These are phyloP conservation scores for Fusarium piperis DNA, from an alignment of 2,329 filamentous ascomycete species.

Conservation along the genomic window DNA sequence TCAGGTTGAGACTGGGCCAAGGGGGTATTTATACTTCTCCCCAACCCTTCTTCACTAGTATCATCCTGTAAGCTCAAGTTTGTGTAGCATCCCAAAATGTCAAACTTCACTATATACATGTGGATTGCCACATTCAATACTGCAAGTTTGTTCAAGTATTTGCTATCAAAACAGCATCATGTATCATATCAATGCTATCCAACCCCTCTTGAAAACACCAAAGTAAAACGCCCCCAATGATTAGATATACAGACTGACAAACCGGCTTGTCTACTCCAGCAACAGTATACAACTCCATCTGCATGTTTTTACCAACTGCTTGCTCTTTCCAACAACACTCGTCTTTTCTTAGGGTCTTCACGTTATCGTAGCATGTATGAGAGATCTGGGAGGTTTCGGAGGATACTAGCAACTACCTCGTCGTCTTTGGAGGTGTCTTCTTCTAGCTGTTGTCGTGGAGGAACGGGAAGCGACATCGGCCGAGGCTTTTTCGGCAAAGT, in stretches of 20 bases:
- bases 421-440: constrained; percentile 41
- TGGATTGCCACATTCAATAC: neutral
- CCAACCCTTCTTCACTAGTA: neutral
- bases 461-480: constrained; percentile 6
- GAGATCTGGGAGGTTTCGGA: constrained; percentile 54
- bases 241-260: constrained; percentile 23
- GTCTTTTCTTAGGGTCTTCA: constrained; percentile 17
- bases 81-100: neutral
- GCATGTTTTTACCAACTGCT: neutral
- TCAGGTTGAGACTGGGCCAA: neutral
- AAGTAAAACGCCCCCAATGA: constrained; percentile 28
- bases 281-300: neutral
- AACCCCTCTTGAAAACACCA: neutral
- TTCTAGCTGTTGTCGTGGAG: constrained; percentile 8
- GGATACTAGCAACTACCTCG: constrained; percentile 46
- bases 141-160: neutral
- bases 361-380: constrained; percentile 57
- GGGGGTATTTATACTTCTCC: neutral
- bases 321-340: neutral
- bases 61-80: neutral
- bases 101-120: neutral
- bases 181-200: constrained; percentile 12
- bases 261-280: neutral
- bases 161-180: constrained; percentile 2
- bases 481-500: neutral